These are phyloP conservation scores for Ceratocystis lukuohia DNA, from an alignment of 2,329 filamentous ascomycete species.

Conservation along the genomic window DNA sequence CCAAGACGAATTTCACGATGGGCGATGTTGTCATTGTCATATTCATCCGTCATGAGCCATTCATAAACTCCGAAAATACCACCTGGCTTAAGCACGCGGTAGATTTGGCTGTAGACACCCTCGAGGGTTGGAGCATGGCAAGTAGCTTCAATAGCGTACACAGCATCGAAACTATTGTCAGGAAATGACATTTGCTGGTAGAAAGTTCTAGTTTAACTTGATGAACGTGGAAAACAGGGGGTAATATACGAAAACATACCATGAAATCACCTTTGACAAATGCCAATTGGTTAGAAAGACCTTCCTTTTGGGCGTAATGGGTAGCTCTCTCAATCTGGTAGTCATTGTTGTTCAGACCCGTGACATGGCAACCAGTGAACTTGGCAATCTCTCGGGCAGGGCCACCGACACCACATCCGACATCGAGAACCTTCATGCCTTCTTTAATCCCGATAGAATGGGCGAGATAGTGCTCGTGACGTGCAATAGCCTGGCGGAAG, in stretches of 20 bases:
- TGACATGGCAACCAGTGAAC: constrained; percentile 80
- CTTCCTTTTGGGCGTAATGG: constrained; percentile 68
- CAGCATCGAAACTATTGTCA: constrained; percentile 81
- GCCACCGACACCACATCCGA: constrained; percentile 92
- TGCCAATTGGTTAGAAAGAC: constrained; percentile 61
- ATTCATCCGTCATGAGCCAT: constrained; percentile 95
- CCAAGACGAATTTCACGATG: constrained; percentile 85
- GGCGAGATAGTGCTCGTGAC: constrained; percentile 96
- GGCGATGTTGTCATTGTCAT: constrained; percentile 74
- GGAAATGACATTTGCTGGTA: constrained; percentile 81
- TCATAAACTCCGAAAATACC: constrained; percentile 96
- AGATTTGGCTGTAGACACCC: constrained; percentile 89
- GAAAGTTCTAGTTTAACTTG: background rate
- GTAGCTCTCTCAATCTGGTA: constrained; percentile 97
- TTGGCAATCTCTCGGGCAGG: constrained; percentile 92
- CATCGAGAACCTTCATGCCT: constrained; percentile 81
- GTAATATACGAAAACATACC: constrained; percentile 31
- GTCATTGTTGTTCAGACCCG: constrained; percentile 96
- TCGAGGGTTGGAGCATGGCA: constrained; percentile 84
- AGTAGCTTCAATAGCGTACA: constrained; percentile 95
- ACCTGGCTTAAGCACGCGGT: constrained; percentile 88
- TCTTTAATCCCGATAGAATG: constrained; percentile 75
- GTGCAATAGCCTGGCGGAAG: constrained; percentile 82
- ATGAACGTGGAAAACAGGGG: background rate
- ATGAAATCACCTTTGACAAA: constrained; percentile 98